Conservation (phyloP, 148 eudicot genomes). For the Fallopia convolvulus region DNA sequence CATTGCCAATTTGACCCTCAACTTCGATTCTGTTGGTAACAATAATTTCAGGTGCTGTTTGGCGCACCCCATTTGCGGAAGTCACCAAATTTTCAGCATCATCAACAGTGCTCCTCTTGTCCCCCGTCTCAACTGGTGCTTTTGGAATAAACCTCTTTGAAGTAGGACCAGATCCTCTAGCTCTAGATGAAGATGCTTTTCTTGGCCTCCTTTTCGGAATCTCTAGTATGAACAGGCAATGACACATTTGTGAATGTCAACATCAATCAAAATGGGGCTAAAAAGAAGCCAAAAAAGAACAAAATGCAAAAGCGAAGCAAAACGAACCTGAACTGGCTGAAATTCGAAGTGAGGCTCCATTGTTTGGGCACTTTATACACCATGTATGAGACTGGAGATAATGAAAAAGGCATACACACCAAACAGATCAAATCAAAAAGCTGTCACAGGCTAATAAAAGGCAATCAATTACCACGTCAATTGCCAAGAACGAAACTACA, state of each 20-base stretch:
- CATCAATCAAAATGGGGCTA: background rate
- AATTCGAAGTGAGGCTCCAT: constrained; percentile 34
- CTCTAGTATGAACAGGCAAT: constrained; percentile 28
- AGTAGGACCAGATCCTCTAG: constrained; percentile 33
- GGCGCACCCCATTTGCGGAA: constrained; percentile 21
- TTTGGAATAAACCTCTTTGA: constrained; percentile 63
- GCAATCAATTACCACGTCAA: background rate
- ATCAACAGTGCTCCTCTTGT: constrained; percentile 27
- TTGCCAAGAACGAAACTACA: background rate
- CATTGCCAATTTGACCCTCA: constrained; percentile 29
- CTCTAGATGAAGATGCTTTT: constrained; percentile 39
- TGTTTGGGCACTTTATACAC: constrained; percentile 27
- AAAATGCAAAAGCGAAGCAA: constrained; percentile 6
- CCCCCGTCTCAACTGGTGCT: constrained; percentile 36
- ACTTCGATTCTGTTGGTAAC: constrained; percentile 18
- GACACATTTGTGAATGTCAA: background rate
- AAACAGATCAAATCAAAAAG: background rate
- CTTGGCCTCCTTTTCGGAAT: constrained; percentile 50
- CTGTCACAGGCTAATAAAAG: background rate
- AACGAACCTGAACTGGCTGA: constrained; percentile 68
- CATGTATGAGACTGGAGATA: constrained; percentile 45
- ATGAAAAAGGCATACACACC: background rate
- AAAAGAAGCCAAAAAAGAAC: background rate
- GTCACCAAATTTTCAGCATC: constrained; percentile 27
- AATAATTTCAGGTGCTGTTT: constrained; percentile 27